These are phyloP conservation scores for Rosa lucieae DNA, from an alignment of 306 rosid genomes.

Conservation along the genomic window DNA sequence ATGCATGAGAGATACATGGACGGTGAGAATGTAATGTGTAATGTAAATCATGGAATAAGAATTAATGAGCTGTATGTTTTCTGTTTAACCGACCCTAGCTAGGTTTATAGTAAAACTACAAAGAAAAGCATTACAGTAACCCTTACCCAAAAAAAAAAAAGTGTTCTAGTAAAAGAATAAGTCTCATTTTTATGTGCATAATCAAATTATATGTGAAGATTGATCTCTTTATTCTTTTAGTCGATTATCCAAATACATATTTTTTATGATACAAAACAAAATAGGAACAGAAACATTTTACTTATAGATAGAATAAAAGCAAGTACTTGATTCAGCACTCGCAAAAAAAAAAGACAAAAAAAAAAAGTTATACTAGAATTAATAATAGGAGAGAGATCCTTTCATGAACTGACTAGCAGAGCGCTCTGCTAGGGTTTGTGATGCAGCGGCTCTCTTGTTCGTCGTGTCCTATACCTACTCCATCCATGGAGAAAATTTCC, in stretches of 20 bases:
- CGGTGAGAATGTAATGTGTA: neutral
- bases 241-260: neutral
- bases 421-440: too few relatives aligned
- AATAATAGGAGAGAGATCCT: too few relatives aligned
- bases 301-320: neutral
- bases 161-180: neutral
- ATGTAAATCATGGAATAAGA: conserved; percentile 11
- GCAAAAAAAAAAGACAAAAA: neutral
- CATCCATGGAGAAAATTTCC: too few relatives aligned
- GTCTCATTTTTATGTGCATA: neutral
- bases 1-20: neutral
- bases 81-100: neutral
- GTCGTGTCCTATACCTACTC: too few relatives aligned
- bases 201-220: neutral
- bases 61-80: neutral
- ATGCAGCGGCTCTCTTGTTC: too few relatives aligned
- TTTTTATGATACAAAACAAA: neutral
- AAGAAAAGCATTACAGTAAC: neutral
- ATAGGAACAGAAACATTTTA: neutral
- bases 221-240: neutral
- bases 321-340: neutral
- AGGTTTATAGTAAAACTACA: neutral
- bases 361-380: too few relatives aligned
- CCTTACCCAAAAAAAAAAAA: neutral
- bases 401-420: too few relatives aligned